These are phyloP conservation scores for Calonectria henricotiae DNA, from an alignment of 2,329 filamentous ascomycete species.

Conservation along the genomic window DNA sequence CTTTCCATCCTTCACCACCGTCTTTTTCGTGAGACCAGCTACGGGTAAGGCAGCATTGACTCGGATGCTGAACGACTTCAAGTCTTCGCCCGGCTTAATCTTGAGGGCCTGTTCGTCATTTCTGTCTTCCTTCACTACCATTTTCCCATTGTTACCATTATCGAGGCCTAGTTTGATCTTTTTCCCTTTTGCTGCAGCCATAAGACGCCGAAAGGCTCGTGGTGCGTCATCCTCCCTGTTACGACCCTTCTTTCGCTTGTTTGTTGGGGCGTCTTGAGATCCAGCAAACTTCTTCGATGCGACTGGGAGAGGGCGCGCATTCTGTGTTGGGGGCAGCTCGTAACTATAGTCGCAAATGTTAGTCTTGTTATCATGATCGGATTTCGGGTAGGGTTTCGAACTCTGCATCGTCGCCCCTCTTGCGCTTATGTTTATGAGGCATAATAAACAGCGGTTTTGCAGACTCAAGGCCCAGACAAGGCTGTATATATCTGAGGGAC, in stretches of 20 bases:
- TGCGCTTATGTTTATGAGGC: conserved; percentile 90
- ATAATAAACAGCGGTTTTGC: conserved; percentile 63
- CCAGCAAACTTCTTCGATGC: conserved; percentile 56
- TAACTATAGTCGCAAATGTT: conserved; percentile 58
- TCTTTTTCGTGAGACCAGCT: conserved; percentile 77
- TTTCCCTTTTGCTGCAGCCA: conserved; percentile 80
- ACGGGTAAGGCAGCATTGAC: conserved; percentile 90
- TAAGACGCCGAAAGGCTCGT: conserved; percentile 87
- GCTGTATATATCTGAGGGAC: background rate
- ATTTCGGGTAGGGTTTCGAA: conserved; percentile 32
- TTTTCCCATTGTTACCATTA: conserved; percentile 69
- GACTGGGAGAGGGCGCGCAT: conserved; percentile 69
- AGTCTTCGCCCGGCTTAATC: conserved; percentile 87
- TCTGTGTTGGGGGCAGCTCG: conserved; percentile 67
- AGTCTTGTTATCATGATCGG: conserved; percentile 35
- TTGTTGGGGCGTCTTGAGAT: conserved; percentile 50
- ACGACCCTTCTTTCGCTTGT: conserved; percentile 65
- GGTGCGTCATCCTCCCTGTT: conserved; percentile 83
- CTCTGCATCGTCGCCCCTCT: conserved; percentile 67
- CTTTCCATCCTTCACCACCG: conserved; percentile 70
- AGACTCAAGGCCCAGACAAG: background rate
- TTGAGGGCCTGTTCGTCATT: conserved; percentile 67
- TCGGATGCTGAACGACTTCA: conserved; percentile 85
- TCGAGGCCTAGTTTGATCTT: conserved; percentile 78
- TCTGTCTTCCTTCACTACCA: conserved; percentile 46